phyloP scores from a whole-genome alignment of 441 rosid species.

The Erodium texanum region DNA sequence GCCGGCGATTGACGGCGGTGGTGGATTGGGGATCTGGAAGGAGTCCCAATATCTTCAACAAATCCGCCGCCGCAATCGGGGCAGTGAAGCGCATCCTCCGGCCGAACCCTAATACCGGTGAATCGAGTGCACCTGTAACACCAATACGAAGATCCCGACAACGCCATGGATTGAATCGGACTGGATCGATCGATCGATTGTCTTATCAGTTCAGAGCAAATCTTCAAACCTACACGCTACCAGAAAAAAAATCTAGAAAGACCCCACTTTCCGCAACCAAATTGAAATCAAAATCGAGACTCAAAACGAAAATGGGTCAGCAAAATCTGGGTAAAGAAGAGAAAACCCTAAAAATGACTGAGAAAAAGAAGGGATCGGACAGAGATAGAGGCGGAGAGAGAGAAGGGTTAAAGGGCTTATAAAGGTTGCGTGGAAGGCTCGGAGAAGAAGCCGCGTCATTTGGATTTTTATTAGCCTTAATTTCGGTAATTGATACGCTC shows the following conservation, averaged over 20 bases:
- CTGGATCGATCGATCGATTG: not conserved
- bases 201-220: no score
- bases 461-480: no score
- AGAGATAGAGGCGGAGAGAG: no score
- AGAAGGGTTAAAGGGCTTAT: not conserved
- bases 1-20: conserved; percentile 17
- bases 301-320: not conserved
- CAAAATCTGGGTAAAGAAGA: not conserved
- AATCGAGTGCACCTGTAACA: conserved; percentile 45
- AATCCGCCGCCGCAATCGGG: conserved; percentile 46
- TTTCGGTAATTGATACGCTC: not conserved
- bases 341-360: not conserved
- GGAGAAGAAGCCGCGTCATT: not conserved
- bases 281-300: not conserved
- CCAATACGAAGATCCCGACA: conserved; percentile 37
- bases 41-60: conserved; percentile 28
- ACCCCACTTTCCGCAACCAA: no score
- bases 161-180: conserved; percentile 20
- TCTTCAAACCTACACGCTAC: no score
- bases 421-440: conserved; percentile 1
- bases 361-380: not conserved
- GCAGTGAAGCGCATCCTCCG: conserved; percentile 29
- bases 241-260: no score
- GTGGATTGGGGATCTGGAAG: conserved; percentile 21
- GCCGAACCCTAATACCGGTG: conserved; percentile 19